Evolutionary conservation across 2,329 filamentous ascomycete species (phyloP).

Genomic region (Penicillium sp.): DNA sequence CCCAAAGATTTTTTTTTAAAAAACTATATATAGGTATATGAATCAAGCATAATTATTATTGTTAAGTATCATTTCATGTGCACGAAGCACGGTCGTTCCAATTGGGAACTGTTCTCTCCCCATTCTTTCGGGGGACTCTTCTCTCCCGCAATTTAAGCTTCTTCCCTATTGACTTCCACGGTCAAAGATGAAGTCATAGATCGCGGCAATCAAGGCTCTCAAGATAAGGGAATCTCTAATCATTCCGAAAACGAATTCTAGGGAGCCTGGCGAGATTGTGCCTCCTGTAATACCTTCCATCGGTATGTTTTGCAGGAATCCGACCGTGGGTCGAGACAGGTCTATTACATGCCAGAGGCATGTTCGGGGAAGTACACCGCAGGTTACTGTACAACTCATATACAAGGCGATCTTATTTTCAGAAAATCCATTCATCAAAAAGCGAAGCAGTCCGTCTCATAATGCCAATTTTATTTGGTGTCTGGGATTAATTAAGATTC

Average conservation of each 20-base stretch:
- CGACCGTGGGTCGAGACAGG: constrained; percentile 3
- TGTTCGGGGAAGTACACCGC: constrained; percentile 3
- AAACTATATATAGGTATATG: background rate
- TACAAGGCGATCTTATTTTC: background rate
- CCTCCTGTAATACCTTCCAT: background rate
- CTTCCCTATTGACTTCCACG: background rate
- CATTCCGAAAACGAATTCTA: background rate
- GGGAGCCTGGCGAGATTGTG: background rate
- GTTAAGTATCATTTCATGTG: background rate
- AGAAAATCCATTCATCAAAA: background rate
- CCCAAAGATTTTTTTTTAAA: background rate
- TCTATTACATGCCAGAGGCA: constrained; percentile 1
- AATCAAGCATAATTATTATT: background rate
- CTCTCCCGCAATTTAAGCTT: background rate
- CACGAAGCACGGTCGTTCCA: background rate
- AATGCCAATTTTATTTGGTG: background rate
- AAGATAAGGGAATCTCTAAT: background rate
- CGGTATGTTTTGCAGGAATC: constrained; percentile 5
- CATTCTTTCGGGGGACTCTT: background rate
- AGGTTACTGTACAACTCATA: constrained; percentile 2
- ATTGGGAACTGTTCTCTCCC: background rate
- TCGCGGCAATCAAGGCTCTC: background rate
- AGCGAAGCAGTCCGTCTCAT: too few species aligned
- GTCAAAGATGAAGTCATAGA: background rate
- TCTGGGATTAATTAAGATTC: background rate